Evolutionary conservation across 306 rosid genomes (phyloP).

Genomic region (Erythrophleum fordii): DNA sequence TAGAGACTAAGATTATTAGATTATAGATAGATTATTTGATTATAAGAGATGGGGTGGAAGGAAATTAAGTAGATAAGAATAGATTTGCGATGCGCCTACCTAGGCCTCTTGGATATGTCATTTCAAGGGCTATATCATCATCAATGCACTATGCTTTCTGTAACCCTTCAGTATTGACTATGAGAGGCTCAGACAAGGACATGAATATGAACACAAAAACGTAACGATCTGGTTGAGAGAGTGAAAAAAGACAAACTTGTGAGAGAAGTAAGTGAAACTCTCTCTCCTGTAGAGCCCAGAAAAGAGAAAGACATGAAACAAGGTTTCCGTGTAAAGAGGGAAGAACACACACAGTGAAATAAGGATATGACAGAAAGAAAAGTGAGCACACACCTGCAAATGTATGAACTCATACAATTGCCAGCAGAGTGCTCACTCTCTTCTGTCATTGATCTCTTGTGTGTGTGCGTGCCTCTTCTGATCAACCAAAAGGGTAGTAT

Average conservation of each 20-base stretch:
- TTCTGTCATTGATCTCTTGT: conserved; percentile 73
- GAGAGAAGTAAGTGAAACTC: too few species aligned
- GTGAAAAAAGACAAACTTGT: too few species aligned
- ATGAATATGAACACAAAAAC: not conserved
- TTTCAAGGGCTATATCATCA: conserved; percentile 7
- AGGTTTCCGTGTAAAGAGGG: not conserved
- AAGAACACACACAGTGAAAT: not conserved
- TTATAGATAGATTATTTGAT: not conserved
- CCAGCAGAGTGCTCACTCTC: conserved; percentile 90
- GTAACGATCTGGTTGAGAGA: not conserved
- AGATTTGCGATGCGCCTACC: not conserved
- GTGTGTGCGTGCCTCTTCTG: conserved; percentile 19
- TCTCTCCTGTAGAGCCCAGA: too few species aligned
- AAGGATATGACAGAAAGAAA: conserved; percentile 67
- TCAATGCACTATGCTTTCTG: not conserved
- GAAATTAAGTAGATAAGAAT: not conserved
- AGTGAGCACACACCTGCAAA: conserved; percentile 72
- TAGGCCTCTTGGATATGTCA: not conserved
- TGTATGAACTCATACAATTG: conserved; percentile 64
- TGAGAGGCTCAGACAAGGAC: not conserved
- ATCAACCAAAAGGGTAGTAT: not conserved
- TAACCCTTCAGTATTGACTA: not conserved
- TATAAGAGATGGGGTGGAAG: not conserved
- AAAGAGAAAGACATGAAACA: not conserved
- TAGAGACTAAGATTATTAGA: not conserved